Evolutionary conservation across 441 rosid genomes (phyloP), one percentile per base, ranked within the genome.

Genomic region (Erysimum cheiri): DNA sequence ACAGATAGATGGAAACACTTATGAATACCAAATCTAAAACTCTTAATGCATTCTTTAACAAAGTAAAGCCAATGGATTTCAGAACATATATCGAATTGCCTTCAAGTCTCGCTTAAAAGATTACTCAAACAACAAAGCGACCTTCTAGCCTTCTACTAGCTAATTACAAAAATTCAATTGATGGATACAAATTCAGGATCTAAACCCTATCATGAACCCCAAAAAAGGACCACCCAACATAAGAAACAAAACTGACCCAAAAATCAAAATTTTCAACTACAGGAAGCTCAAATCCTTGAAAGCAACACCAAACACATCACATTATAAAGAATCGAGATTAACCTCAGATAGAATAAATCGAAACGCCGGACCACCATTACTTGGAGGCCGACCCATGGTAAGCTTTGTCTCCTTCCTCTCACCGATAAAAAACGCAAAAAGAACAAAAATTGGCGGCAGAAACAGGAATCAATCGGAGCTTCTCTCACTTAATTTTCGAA

Each of bases 351-450:
- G 64, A 73, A 75, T 80, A 80, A 92, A 95, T 73, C 99, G 98
- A 60, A 95, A 95, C 75, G 98, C 91, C 39, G 99, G 98, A 70
- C 90, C 93, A 31, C 98, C 98, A 73, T 87, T 90, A 71, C 91
- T 86, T 55, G 98, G 96, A 71, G 96, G 99, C 10, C 98, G 90
- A 68, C 97, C 99, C 98, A 93, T 86, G 78, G 19, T 76, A 48
- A 12, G 39, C 24, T 49, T 59, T 29, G 13, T 53, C 64, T 70
- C 29, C 71, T 32, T 63, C 53, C 28, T 64, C 50, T 73, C 55
- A 22, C 33, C 43, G 43, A 24, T n/a, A 49, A 53, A 59, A 19
- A 7, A 2, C 12, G 57, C 19, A 8, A 12, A 22, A 32, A 14
- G 9, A 61, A 62, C 10, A 19, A 33, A 54, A 67, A 54, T 33